These are phyloP conservation scores for Chlorophyllum brunneum DNA, from an alignment of 768 basidiomycete genomes.

Conservation along the genomic window DNA sequence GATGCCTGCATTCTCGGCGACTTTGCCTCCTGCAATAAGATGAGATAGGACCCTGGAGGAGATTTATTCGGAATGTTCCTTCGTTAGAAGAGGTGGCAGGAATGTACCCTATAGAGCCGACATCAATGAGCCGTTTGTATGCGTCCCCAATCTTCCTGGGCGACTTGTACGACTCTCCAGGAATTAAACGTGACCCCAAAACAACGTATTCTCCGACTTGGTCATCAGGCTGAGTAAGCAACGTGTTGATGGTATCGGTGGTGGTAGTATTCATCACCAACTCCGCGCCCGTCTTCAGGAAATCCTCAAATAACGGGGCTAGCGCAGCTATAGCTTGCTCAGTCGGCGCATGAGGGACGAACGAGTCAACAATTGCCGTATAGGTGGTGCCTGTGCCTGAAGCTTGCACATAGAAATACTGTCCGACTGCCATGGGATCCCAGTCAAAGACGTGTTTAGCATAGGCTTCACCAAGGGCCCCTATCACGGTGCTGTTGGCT, in stretches of 20 bases:
- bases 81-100: not conserved
- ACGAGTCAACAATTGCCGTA: slow-evolving; percentile 8
- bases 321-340: not conserved
- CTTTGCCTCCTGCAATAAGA: slow-evolving; percentile 16
- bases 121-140: slow-evolving; percentile 19
- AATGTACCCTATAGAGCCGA: not conserved
- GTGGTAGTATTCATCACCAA: not conserved
- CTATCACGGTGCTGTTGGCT: slow-evolving; percentile 17
- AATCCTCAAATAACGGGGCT: not conserved
- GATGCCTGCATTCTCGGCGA: slow-evolving; percentile 29
- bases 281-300: not conserved
- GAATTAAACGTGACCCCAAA: slow-evolving; percentile 12
- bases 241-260: not conserved
- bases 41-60: not conserved
- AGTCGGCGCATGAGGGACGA: slow-evolving; percentile 19
- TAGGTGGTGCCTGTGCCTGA: not conserved
- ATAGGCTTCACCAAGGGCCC: slow-evolving; percentile 22
- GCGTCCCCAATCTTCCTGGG: slow-evolving; percentile 17
- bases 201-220: slow-evolving; percentile 1
- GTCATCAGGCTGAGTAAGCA: not conserved
- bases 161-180: slow-evolving; percentile 3
- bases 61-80: too few relatives aligned
- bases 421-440: slow-evolving; percentile 25
- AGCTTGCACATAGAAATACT: slow-evolving; percentile 27
- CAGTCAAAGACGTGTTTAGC: slow-evolving; percentile 33